A percentile compares a stretch with the other conserved stretches of the same genome.
These are phyloP conservation scores for Domatiomyces globalis DNA, from an alignment of 2,329 filamentous ascomycete genomes.

Conservation along the genomic window DNA sequence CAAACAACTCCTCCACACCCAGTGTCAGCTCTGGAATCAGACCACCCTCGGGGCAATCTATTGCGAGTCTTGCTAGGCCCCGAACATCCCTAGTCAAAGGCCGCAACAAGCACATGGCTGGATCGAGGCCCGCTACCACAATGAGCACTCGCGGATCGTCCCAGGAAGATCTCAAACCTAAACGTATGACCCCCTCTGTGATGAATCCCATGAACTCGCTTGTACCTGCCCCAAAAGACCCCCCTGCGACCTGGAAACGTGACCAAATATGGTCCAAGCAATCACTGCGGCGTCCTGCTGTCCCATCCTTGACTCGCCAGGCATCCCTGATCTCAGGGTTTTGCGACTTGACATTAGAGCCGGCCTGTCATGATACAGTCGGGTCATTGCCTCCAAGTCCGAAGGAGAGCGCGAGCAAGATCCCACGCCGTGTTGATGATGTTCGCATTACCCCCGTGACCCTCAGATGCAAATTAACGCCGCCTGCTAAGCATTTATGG, in stretches of 20 bases:
- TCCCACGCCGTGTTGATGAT: conserved; percentile 8
- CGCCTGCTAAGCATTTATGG: conserved; percentile 23
- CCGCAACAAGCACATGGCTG: conserved; percentile 32
- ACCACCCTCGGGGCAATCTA: conserved; percentile 28
- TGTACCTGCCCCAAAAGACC: background rate
- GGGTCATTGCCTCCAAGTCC: background rate
- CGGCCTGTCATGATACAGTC: conserved; percentile 2
- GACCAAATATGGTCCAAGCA: background rate
- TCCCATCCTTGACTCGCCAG: background rate
- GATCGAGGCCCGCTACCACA: conserved; percentile 29
- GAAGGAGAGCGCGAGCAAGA: conserved; percentile 13
- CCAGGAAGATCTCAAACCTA: conserved; percentile 32
- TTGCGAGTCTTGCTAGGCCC: conserved; percentile 29
- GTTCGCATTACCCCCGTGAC: conserved; percentile 4
- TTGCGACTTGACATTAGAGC: background rate
- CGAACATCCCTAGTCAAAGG: conserved; percentile 40
- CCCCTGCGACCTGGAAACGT: background rate
- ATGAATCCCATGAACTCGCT: conserved; percentile 18
- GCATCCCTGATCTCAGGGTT: background rate
- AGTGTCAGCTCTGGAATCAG: conserved; percentile 43
- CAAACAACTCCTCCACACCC: conserved; percentile 40
- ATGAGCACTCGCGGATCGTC: conserved; percentile 27
- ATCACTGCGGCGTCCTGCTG: background rate
- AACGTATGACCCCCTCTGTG: conserved; percentile 36
- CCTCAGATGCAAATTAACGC: conserved; percentile 21